These are phyloP conservation scores for Lasiosphaeria hispida DNA, from an alignment of 495 filamentous ascomycete species.

Conservation along the genomic window DNA sequence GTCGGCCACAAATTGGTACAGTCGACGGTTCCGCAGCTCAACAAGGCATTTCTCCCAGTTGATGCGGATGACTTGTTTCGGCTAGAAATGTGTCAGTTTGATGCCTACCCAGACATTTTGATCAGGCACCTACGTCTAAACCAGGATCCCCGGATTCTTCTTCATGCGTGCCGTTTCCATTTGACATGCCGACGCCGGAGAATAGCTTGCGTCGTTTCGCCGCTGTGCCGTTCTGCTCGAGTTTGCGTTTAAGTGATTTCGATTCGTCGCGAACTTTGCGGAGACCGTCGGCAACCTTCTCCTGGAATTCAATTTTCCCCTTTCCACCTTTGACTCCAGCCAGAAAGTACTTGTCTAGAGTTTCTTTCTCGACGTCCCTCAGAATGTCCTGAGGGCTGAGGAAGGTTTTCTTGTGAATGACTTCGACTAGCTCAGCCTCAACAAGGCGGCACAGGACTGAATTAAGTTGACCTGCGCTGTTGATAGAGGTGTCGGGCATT, in stretches of 20 bases:
- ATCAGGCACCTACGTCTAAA: slow-evolving; percentile 32
- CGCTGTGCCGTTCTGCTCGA: slow-evolving; percentile 39
- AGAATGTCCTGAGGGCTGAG: slow-evolving; percentile 39
- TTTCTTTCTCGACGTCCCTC: slow-evolving; percentile 40
- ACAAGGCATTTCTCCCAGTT: slow-evolving; percentile 86
- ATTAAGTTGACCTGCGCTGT: slow-evolving; percentile 35
- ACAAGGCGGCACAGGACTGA: slow-evolving; percentile 43
- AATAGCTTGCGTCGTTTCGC: slow-evolving; percentile 50
- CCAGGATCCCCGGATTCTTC: slow-evolving; percentile 37
- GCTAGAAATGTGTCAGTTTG: slow-evolving; percentile 36
- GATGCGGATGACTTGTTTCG: slow-evolving; percentile 66
- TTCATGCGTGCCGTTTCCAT: slow-evolving; percentile 31
- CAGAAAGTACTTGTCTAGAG: slow-evolving; percentile 38
- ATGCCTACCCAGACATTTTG: neutral
- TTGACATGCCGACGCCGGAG: slow-evolving; percentile 33
- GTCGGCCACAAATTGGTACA: slow-evolving; percentile 60
- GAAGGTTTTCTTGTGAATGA: slow-evolving; percentile 37
- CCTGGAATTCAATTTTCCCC: slow-evolving; percentile 53
- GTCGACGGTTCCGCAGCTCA: slow-evolving; percentile 71
- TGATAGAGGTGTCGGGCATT: slow-evolving; percentile 24
- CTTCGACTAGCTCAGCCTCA: slow-evolving; percentile 45
- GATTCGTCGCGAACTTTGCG: slow-evolving; percentile 45
- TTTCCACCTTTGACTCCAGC: slow-evolving; percentile 50
- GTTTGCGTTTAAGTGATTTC: slow-evolving; percentile 48
- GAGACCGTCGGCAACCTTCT: slow-evolving; percentile 54